These are phyloP conservation scores for Arachnomyces sp. DNA, from an alignment of 2,329 filamentous ascomycete genomes.

Conservation along the genomic window DNA sequence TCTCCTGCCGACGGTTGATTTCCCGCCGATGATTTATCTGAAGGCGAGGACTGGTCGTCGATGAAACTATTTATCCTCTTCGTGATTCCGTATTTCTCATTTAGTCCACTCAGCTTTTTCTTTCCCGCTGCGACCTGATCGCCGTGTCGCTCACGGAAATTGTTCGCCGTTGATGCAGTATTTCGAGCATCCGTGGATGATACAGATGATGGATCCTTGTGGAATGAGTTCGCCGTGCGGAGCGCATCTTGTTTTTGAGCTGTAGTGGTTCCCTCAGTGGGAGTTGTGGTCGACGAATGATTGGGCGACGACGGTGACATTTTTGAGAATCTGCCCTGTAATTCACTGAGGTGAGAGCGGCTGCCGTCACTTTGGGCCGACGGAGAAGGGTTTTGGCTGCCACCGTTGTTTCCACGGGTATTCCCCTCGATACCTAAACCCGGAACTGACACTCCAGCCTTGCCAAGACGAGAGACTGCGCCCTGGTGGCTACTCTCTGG, in stretches of 20 bases:
- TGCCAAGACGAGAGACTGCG: slow-evolving; percentile 59
- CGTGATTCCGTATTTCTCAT: slow-evolving; percentile 55
- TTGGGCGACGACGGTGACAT: slow-evolving; percentile 36
- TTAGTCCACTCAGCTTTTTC: slow-evolving; percentile 49
- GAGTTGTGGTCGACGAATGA: slow-evolving; percentile 23
- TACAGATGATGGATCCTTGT: slow-evolving; percentile 55
- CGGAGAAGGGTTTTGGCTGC: slow-evolving; percentile 21
- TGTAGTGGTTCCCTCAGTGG: slow-evolving; percentile 27
- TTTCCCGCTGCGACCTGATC: slow-evolving; percentile 58
- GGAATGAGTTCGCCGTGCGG: slow-evolving; percentile 52
- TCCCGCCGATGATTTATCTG: slow-evolving; percentile 10
- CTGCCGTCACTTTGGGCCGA: slow-evolving; percentile 16
- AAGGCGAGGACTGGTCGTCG: slow-evolving; percentile 31
- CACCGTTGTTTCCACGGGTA: slow-evolving; percentile 21
- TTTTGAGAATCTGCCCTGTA: slow-evolving; percentile 61
- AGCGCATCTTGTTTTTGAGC: slow-evolving; percentile 56
- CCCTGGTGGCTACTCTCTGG: slow-evolving; percentile 38
- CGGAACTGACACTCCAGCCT: slow-evolving; percentile 71
- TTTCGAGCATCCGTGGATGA: slow-evolving; percentile 52
- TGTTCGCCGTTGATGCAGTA: slow-evolving; percentile 54
- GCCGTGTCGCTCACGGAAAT: slow-evolving; percentile 61
- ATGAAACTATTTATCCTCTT: slow-evolving; percentile 43
- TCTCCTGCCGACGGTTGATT: slow-evolving; percentile 1
- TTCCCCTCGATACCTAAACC: slow-evolving; percentile 61
- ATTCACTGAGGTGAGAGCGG: slow-evolving; percentile 50